Evolutionary conservation across 2,329 filamentous ascomycete genomes (phyloP).

Genomic region (Hymenoscyphus occultus): DNA sequence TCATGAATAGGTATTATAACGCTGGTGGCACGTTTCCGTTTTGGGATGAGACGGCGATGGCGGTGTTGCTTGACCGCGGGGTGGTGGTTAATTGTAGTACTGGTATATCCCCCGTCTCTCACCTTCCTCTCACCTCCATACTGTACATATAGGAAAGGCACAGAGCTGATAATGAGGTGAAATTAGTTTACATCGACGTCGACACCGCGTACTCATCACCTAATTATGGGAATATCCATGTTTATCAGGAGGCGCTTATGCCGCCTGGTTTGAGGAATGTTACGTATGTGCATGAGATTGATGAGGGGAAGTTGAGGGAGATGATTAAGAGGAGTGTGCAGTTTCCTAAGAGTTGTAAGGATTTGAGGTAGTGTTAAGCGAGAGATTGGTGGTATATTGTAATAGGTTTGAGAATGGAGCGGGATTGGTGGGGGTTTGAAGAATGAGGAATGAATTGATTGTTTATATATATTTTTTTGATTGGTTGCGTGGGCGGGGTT

Average conservation of each 20-base stretch:
- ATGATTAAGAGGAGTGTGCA: slow-evolving; percentile 40
- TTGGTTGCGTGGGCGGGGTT: too few species aligned
- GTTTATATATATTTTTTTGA: not conserved
- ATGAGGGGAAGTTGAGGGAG: slow-evolving; percentile 37
- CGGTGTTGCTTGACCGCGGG: slow-evolving; percentile 40
- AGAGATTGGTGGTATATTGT: not conserved
- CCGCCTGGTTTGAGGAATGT: slow-evolving; percentile 40
- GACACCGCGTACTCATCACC: slow-evolving; percentile 42
- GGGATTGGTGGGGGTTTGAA: too few species aligned
- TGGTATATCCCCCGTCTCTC: slow-evolving; percentile 21
- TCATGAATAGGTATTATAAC: slow-evolving; percentile 40
- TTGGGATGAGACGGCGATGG: slow-evolving; percentile 47
- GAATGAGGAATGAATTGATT: not conserved
- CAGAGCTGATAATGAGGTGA: not conserved
- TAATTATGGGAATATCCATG: slow-evolving; percentile 44
- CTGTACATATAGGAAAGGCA: too few species aligned
- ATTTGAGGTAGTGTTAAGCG: not conserved
- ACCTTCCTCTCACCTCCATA: too few species aligned
- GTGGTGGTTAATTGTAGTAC: slow-evolving; percentile 40
- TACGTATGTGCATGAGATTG: slow-evolving; percentile 41
- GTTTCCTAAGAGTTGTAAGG: slow-evolving; percentile 20
- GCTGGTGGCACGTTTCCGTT: slow-evolving; percentile 40
- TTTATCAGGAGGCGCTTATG: slow-evolving; percentile 41
- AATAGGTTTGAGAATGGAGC: not conserved
- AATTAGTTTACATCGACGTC: slow-evolving; percentile 42